Evolutionary conservation across 495 filamentous ascomycete genomes (phyloP).

Genomic region (Penicillium salamii): DNA sequence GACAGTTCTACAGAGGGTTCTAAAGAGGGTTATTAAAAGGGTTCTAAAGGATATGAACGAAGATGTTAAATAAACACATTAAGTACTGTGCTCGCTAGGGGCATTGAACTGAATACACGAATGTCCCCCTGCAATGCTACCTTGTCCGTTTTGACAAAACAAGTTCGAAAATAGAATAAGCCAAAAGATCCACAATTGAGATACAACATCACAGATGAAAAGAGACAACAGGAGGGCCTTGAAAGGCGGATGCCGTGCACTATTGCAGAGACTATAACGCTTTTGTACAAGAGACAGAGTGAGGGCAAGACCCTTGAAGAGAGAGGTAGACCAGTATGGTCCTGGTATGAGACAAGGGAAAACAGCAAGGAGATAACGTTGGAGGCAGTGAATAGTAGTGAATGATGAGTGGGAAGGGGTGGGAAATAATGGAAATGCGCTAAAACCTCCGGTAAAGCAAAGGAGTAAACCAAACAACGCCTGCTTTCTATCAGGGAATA

Average conservation of each 20-base stretch:
- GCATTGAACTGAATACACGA: slow-evolving; percentile 30
- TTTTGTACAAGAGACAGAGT: slow-evolving; percentile 47
- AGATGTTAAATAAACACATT: slow-evolving; percentile 19
- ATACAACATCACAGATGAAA: slow-evolving; percentile 13
- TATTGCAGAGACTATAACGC: slow-evolving; percentile 20
- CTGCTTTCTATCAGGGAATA: slow-evolving; percentile 48
- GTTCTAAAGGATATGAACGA: no score
- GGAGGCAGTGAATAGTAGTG: slow-evolving; percentile 9
- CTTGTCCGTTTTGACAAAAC: slow-evolving; percentile 9
- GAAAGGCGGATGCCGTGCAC: slow-evolving; percentile 16
- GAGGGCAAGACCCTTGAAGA: no score
- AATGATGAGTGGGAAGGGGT: slow-evolving; percentile 6
- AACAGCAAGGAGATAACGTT: slow-evolving; percentile 6
- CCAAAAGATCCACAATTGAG: slow-evolving; percentile 17
- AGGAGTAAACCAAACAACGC: slow-evolving; percentile 40
- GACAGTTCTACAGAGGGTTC: no score
- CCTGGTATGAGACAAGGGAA: slow-evolving; percentile 23
- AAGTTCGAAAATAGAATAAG: slow-evolving; percentile 15
- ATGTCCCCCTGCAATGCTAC: slow-evolving; percentile 22
- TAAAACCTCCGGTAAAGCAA: slow-evolving; percentile 30
- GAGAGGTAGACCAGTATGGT: slow-evolving; percentile 9
- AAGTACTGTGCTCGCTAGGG: slow-evolving; percentile 24
- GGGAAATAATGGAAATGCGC: slow-evolving; percentile 27
- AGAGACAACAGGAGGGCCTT: slow-evolving; percentile 14
- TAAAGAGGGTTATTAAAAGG: no score